Percentiles rank a stretch among this genome's conserved stretches.
These are phyloP conservation scores for Zygoascus ofunaensis DNA, from an alignment of 805 yeast species.

Conservation along the genomic window DNA sequence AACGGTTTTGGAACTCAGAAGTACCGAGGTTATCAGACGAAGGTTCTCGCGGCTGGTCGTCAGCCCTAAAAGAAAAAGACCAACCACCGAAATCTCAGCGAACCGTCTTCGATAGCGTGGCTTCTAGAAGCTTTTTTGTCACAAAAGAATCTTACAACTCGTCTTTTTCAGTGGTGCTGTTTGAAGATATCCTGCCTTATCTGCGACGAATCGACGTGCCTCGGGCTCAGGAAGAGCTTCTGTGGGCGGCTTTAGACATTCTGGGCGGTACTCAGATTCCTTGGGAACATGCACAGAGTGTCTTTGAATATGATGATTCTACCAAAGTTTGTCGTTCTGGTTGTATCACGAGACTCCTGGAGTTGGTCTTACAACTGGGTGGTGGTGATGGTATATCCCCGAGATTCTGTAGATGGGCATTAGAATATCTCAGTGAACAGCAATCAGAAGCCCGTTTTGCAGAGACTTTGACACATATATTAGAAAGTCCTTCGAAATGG, in stretches of 20 bases:
- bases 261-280: slow-evolving; percentile 13
- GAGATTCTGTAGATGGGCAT: slow-evolving; percentile 1
- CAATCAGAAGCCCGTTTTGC: neutral
- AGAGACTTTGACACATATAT: neutral
- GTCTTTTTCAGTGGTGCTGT: slow-evolving; percentile 9
- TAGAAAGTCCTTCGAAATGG: no score
- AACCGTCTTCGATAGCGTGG: neutral
- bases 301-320: neutral
- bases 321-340: no score
- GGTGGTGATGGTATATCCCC: neutral
- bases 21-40: slow-evolving; percentile 18
- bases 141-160: neutral
- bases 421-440: neutral
- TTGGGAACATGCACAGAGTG: slow-evolving; percentile 7
- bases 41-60: slow-evolving; percentile 11
- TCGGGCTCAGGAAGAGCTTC: neutral
- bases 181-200: slow-evolving; percentile 15
- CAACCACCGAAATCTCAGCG: neutral
- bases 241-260: slow-evolving; percentile 5
- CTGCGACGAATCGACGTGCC: slow-evolving; percentile 6
- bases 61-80: neutral
- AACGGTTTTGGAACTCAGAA: slow-evolving; percentile 18
- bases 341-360: neutral
- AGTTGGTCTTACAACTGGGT: neutral
- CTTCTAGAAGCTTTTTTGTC: neutral